Conservation (phyloP, 164 flowering plant genomes). For the Berberis vulgaris region DNA sequence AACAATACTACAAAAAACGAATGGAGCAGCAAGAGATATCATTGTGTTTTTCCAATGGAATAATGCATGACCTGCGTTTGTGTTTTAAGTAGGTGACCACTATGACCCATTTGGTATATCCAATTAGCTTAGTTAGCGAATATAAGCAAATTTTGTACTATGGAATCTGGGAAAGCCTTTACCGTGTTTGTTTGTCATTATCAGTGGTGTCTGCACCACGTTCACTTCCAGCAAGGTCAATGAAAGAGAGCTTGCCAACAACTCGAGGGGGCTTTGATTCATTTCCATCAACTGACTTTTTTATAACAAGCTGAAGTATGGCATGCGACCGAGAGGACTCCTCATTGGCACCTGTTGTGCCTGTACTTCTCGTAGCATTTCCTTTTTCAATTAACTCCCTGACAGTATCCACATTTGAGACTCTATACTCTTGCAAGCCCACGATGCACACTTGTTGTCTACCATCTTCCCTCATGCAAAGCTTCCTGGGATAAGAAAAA, state of each 20-base stretch:
- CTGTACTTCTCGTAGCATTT: slow-evolving; percentile 83
- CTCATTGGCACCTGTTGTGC: slow-evolving; percentile 97
- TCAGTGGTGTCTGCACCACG: slow-evolving; percentile 99
- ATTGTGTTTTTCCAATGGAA: too few species aligned
- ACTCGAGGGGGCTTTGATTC: slow-evolving; percentile 75
- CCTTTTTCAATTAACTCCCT: slow-evolving; percentile 83
- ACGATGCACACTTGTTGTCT: slow-evolving; percentile 92
- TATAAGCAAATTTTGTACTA: not conserved
- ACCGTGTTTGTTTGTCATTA: slow-evolving; percentile 95
- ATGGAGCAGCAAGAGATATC: too few species aligned
- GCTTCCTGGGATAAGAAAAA: slow-evolving; percentile 40
- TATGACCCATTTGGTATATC: not conserved
- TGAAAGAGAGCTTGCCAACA: slow-evolving; percentile 89
- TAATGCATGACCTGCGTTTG: too few species aligned
- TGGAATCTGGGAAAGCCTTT: not conserved
- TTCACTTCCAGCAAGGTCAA: slow-evolving; percentile 98
- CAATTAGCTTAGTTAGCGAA: not conserved
- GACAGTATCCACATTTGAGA: slow-evolving; percentile 63
- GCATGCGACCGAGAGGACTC: slow-evolving; percentile 98
- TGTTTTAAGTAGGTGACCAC: too few species aligned
- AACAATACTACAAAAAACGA: too few species aligned
- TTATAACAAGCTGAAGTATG: slow-evolving; percentile 84
- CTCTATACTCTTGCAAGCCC: slow-evolving; percentile 79
- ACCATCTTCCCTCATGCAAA: slow-evolving; percentile 98
- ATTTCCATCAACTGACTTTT: slow-evolving; percentile 61